Conservation (phyloP, 2,329 filamentous ascomycete genomes). For the Penicillium brasilianum region DNA sequence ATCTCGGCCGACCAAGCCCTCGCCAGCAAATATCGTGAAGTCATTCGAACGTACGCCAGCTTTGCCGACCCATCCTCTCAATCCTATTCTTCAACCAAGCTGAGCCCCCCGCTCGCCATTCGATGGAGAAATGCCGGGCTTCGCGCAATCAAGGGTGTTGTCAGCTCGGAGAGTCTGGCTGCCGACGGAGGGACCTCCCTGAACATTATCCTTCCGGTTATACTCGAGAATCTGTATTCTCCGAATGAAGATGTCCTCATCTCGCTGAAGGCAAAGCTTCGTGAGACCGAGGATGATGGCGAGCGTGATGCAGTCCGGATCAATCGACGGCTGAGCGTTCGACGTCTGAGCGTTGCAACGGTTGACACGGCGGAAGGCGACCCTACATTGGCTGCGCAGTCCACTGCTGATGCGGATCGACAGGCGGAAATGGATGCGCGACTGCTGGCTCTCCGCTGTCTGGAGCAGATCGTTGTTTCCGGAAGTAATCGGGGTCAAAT, state of each 20-base stretch:
- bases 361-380: conserved; percentile 73
- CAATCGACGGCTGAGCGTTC: too few species aligned
- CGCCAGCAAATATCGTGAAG: conserved; percentile 77
- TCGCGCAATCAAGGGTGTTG: conserved; percentile 79
- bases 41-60: conserved; percentile 78
- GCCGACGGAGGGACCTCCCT: conserved; percentile 78
- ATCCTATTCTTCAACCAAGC: conserved; percentile 54
- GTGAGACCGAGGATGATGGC: conserved; percentile 71
- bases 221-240: conserved; percentile 84
- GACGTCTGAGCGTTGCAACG: conserved; percentile 79
- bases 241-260: conserved; percentile 66
- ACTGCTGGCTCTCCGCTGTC: conserved; percentile 79
- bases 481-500: conserved; percentile 80
- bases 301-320: conserved; percentile 68
- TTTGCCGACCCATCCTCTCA: conserved; percentile 71
- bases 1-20: conserved; percentile 86
- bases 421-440: conserved; percentile 88
- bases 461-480: conserved; percentile 82
- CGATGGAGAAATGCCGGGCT: conserved; percentile 77
- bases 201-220: conserved; percentile 77
- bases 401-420: conserved; percentile 84
- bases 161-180: conserved; percentile 77
- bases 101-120: conserved; percentile 75
- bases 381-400: conserved; percentile 69
- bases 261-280: conserved; percentile 68